Evolutionary conservation across 441 rosid genomes (phyloP).

Genomic region (Euphorbia celastroides): DNA sequence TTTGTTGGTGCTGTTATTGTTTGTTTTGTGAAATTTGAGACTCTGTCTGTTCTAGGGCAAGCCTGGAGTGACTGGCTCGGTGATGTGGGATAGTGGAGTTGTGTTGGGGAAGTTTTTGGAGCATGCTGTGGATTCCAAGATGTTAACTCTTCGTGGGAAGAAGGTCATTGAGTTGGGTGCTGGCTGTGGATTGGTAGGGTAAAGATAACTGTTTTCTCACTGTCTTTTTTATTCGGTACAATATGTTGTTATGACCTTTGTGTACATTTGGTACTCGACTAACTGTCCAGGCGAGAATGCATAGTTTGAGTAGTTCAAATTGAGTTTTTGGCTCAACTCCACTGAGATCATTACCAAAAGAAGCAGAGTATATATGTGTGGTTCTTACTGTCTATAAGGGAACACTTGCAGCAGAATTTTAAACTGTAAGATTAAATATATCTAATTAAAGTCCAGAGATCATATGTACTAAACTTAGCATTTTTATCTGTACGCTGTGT

Average conservation of each 20-base stretch:
- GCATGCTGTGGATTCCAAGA: constrained; percentile 69
- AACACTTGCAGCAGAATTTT: not conserved
- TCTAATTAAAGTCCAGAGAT: not conserved
- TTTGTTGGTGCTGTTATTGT: not conserved
- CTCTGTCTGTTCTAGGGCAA: constrained; percentile 31
- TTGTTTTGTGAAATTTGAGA: not conserved
- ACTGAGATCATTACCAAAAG: not conserved
- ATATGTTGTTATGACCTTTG: not conserved
- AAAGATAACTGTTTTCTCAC: constrained; percentile 13
- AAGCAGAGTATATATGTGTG: too few relatives aligned
- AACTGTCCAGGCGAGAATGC: too few relatives aligned
- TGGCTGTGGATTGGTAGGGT: constrained; percentile 97
- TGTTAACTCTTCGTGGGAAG: constrained; percentile 65
- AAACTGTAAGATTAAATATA: not conserved
- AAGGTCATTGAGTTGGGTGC: constrained; percentile 83
- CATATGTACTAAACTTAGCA: not conserved
- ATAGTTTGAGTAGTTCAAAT: too few relatives aligned
- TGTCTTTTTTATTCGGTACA: not conserved
- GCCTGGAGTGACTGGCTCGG: constrained; percentile 93
- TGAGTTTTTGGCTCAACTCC: not conserved
- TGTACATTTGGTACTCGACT: too few relatives aligned
- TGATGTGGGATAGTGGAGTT: constrained; percentile 93
- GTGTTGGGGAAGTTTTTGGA: constrained; percentile 85
- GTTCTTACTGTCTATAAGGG: too few relatives aligned
- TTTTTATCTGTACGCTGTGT: not conserved